These are phyloP conservation scores for Asclepias syriaca DNA, from an alignment of 257 asterid genomes.

Conservation along the genomic window DNA sequence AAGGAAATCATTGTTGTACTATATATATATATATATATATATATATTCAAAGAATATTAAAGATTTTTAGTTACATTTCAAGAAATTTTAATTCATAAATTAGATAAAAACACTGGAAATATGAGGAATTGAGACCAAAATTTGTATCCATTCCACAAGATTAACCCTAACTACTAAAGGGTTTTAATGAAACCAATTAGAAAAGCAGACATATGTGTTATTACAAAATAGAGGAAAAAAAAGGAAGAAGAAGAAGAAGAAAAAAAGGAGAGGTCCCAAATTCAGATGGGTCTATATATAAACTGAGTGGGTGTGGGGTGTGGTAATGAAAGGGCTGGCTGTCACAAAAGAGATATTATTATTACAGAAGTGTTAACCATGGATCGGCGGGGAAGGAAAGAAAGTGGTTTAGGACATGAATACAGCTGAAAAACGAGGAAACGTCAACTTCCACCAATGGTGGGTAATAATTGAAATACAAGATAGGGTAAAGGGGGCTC, in stretches of 20 bases:
- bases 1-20: background rate
- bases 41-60: too few relatives aligned
- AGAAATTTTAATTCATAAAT: too few relatives aligned
- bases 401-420: slow-evolving; percentile 12
- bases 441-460: slow-evolving; percentile 25
- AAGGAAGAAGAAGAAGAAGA: too few relatives aligned
- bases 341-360: slow-evolving; percentile 4
- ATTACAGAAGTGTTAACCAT: slow-evolving; percentile 4
- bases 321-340: background rate
- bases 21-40: too few relatives aligned
- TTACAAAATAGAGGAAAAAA: background rate
- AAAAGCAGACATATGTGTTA: background rate
- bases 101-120: too few relatives aligned
- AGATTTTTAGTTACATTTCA: too few relatives aligned
- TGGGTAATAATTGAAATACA: slow-evolving; percentile 22
- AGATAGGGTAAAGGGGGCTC: slow-evolving; percentile 12
- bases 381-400: too few relatives aligned
- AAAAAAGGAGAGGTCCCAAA: background rate
- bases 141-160: too few relatives aligned
- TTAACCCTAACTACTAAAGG: too few relatives aligned
- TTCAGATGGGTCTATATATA: background rate
- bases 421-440: slow-evolving; percentile 29
- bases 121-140: too few relatives aligned
- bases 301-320: background rate
- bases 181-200: background rate